phyloP scores from a whole-genome alignment of 345 rosid species.

The Euphorbia peplus region DNA sequence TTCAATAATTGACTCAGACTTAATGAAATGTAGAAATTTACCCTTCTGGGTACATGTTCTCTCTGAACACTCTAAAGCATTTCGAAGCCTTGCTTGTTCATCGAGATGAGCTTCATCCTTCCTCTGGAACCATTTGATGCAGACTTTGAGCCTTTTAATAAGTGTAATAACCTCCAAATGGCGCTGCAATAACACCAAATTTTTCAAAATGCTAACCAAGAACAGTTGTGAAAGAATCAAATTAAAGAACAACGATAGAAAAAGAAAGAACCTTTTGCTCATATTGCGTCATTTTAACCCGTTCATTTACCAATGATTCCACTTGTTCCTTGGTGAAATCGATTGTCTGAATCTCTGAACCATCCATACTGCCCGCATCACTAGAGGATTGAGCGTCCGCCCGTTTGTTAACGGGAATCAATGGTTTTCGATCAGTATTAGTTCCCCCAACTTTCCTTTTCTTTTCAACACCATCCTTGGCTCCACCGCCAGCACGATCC shows the following conservation, averaged over 20 bases:
- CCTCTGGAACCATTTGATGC: conserved; percentile 72
- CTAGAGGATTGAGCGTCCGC: conserved; percentile 41
- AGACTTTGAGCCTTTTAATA: conserved; percentile 63
- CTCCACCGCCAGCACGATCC: conserved; percentile 32
- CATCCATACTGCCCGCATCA: conserved; percentile 43
- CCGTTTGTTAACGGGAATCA: conserved; percentile 40
- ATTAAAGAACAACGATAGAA: too few species aligned
- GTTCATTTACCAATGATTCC: conserved; percentile 66
- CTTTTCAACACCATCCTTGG: conserved; percentile 59
- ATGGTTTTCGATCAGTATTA: conserved; percentile 45
- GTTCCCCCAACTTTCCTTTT: conserved; percentile 48
- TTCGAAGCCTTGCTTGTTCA: conserved; percentile 55
- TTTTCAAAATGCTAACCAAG: background rate
- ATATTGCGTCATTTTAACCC: conserved; percentile 59
- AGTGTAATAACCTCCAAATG: conserved; percentile 58
- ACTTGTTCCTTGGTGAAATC: conserved; percentile 80
- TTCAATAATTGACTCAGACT: background rate
- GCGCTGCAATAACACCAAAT: conserved; percentile 39
- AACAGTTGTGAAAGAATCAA: background rate
- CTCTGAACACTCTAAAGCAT: conserved; percentile 52
- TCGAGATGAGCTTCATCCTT: conserved; percentile 52
- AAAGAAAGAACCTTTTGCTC: conserved; percentile 73
- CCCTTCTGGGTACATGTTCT: conserved; percentile 55
- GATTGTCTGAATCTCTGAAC: conserved; percentile 34
- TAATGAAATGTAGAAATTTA: conserved; percentile 16